These are phyloP conservation scores for Dendrobium nobile DNA, from an alignment of 106 monocot species.

Conservation along the genomic window DNA sequence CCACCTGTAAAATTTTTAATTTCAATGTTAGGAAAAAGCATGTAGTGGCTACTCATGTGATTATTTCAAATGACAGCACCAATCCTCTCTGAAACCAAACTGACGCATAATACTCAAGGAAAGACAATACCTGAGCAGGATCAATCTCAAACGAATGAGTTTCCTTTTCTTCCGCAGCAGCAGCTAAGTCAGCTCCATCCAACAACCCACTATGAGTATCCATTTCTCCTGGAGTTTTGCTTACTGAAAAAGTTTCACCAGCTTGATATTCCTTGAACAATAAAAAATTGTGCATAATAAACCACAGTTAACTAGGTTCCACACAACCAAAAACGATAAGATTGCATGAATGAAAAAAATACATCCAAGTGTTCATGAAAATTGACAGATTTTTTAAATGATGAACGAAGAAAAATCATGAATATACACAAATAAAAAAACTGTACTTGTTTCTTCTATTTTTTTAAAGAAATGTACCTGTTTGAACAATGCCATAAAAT, in stretches of 20 bases:
- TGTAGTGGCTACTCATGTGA: background rate
- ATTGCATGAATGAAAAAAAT: background rate
- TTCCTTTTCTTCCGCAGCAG: slow-evolving; percentile 92
- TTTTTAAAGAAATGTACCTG: background rate
- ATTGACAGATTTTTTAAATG: background rate
- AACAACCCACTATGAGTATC: slow-evolving; percentile 68
- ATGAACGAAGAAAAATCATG: background rate
- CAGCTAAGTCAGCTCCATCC: slow-evolving; percentile 73
- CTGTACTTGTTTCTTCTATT: too few relatives aligned
- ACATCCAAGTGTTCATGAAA: background rate
- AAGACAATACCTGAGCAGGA: slow-evolving; percentile 51
- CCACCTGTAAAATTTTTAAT: slow-evolving; percentile 50
- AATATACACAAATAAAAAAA: background rate
- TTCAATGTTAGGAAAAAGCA: background rate
- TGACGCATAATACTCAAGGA: background rate
- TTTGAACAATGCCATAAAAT: background rate
- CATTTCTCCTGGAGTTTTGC: slow-evolving; percentile 63
- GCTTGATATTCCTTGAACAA: slow-evolving; percentile 4
- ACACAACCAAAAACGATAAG: background rate
- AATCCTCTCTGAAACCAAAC: background rate
- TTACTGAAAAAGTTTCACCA: slow-evolving; percentile 60
- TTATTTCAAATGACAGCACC: background rate
- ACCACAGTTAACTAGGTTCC: background rate
- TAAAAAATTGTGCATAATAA: background rate
- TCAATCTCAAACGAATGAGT: slow-evolving; percentile 97